These are phyloP conservation scores for Melanomma pulvis-pyrius DNA, from an alignment of 495 filamentous ascomycete genomes.

Conservation along the genomic window DNA sequence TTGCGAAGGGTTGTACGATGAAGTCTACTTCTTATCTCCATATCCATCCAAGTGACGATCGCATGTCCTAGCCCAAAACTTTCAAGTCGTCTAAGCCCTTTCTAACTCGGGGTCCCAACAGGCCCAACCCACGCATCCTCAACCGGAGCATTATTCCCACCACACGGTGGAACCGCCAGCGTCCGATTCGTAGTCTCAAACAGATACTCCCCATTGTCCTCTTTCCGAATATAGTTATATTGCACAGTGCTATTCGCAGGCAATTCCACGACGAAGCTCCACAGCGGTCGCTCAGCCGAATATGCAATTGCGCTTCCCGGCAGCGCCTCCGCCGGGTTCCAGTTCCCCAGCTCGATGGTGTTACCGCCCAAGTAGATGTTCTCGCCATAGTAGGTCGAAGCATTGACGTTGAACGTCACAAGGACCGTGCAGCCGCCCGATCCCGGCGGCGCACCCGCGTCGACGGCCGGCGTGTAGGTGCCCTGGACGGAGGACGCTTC, in stretches of 20 bases:
- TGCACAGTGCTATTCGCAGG: conserved; percentile 55
- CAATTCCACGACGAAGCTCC: conserved; percentile 56
- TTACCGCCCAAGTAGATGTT: conserved; percentile 63
- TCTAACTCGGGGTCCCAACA: background rate
- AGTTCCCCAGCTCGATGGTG: conserved; percentile 57
- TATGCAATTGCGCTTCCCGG: conserved; percentile 57
- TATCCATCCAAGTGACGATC: no score
- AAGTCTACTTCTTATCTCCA: no score
- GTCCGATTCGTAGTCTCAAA: conserved; percentile 37
- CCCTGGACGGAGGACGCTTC: conserved; percentile 57
- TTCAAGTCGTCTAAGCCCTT: no score
- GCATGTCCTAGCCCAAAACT: background rate
- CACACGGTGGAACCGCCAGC: conserved; percentile 10
- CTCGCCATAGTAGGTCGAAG: conserved; percentile 60
- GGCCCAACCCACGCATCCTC: conserved; percentile 22
- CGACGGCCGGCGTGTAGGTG: conserved; percentile 60
- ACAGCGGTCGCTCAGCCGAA: conserved; percentile 56
- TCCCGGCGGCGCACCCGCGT: conserved; percentile 61
- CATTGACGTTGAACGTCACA: conserved; percentile 63
- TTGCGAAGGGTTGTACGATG: no score
- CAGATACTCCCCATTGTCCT: conserved; percentile 49
- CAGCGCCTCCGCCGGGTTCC: conserved; percentile 46
- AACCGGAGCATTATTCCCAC: background rate
- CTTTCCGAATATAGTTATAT: conserved; percentile 69
- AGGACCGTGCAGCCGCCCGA: conserved; percentile 19